phyloP scores from a whole-genome alignment of 2,329 filamentous ascomycete genomes.

The Ceratocystis eucalypticola region DNA sequence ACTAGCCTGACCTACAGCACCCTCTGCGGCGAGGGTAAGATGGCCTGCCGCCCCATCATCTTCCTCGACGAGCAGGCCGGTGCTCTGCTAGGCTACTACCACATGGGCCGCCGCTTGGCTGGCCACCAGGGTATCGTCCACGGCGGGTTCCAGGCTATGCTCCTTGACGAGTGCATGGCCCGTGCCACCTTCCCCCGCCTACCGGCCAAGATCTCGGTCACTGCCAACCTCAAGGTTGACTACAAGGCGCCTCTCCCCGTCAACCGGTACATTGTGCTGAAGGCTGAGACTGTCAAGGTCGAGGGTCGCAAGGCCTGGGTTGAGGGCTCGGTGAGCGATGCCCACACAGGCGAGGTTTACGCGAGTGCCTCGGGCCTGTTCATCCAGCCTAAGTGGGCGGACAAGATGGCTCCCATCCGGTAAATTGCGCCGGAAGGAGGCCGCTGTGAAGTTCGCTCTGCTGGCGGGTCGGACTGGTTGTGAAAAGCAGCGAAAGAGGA shows the following conservation, averaged over 20 bases:
- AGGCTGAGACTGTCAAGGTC: conserved; percentile 66
- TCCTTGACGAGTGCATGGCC: conserved; percentile 81
- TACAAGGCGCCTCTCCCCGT: conserved; percentile 73
- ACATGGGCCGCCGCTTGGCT: conserved; percentile 61
- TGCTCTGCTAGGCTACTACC: conserved; percentile 19
- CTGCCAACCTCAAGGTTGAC: conserved; percentile 69
- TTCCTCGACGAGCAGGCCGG: conserved; percentile 18
- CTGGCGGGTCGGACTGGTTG: background rate
- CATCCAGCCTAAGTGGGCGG: conserved; percentile 18
- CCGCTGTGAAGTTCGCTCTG: background rate
- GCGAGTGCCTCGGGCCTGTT: conserved; percentile 15
- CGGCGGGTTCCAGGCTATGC: conserved; percentile 78
- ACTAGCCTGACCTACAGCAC: conserved; percentile 18
- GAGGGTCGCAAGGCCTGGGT: conserved; percentile 95
- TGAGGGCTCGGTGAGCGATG: conserved; percentile 38
- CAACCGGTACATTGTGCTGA: conserved; percentile 61
- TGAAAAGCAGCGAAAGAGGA: background rate
- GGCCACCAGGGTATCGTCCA: conserved; percentile 86
- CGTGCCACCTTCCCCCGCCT: conserved; percentile 78
- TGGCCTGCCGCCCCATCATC: conserved; percentile 18
- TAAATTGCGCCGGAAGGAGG: conserved; percentile 3
- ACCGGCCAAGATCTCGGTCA: conserved; percentile 74
- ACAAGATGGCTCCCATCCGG: conserved; percentile 18
- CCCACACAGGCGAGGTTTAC: conserved; percentile 17
- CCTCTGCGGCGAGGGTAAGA: conserved; percentile 15